A percentile compares a stretch with the other conserved stretches of the same genome.
These are phyloP conservation scores for Acacia melanoxylon DNA, from an alignment of 306 rosid species.

Conservation along the genomic window DNA sequence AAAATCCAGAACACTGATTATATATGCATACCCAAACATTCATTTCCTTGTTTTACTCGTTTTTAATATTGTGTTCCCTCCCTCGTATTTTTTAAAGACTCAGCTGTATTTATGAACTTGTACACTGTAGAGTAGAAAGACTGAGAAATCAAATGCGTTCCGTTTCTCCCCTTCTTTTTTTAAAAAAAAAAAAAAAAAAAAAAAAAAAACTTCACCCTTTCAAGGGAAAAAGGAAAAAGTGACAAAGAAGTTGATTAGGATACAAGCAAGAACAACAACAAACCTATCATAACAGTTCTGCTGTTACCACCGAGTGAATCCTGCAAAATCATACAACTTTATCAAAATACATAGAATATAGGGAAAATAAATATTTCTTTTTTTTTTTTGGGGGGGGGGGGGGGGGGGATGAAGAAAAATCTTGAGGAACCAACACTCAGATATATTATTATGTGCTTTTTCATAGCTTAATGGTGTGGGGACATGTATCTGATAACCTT, in stretches of 20 bases:
- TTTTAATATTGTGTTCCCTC: constrained; percentile 24
- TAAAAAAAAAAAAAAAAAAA: too few relatives aligned
- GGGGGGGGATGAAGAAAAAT: neutral
- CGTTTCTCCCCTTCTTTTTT: neutral
- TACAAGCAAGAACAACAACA: constrained; percentile 24
- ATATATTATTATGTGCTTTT: neutral
- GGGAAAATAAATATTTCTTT: neutral
- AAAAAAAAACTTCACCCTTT: neutral
- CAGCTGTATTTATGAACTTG: neutral
- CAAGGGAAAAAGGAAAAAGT: neutral
- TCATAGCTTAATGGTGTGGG: neutral
- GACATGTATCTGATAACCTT: neutral
- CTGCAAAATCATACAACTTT: constrained; percentile 58
- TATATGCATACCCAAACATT: constrained; percentile 25
- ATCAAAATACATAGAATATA: constrained; percentile 21
- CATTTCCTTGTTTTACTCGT: neutral
- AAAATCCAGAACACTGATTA: neutral
- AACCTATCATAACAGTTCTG: constrained; percentile 99
- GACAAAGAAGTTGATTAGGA: neutral
- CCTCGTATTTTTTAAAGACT: constrained; percentile 21
- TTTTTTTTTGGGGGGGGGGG: too few relatives aligned
- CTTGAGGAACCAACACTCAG: neutral
- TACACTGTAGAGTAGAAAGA: neutral
- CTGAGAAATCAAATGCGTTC: constrained; percentile 10
- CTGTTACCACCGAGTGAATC: constrained; percentile 99